Evolutionary conservation across 2,329 filamentous ascomycete species (phyloP), one percentile per base, ranked within the genome.

Genomic region (Cercospora brassicicola): DNA sequence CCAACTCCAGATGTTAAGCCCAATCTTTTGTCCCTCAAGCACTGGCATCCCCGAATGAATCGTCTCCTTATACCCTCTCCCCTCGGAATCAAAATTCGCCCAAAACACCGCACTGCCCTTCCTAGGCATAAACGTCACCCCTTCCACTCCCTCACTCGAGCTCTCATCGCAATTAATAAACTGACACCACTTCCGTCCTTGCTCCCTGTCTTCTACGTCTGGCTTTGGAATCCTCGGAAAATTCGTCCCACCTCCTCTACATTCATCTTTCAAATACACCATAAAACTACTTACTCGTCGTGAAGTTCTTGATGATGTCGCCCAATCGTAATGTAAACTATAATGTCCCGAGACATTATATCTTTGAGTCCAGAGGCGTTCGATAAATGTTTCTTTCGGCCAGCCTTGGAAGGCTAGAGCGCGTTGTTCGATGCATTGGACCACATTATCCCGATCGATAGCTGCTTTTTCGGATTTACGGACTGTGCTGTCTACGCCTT

Each of bases 1-100:
- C 86, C 86, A 89, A 77, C 84, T 88, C 87, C 87, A 89, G 69
- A 89, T 87, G 78, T 89, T 89, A 77, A 89, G 76, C 0, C 87
- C 87, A 66, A 89, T 82, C 79, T 89, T 89, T 42, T 78, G 81
- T 2, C 87, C 87, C 48, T 77, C 80, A 59, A 78, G 77, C 0
- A 89, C 87, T 8, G 87, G 86, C 73, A 88, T 79, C 4, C 86
- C 87, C 53, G 86, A 86, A 81, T 89, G 87, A 81, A 87, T 87
- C 33, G 85, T 87, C 77, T 89, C 86, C 66, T 82, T 79, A 73
- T 86, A 87, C 11, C 86, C 86, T 23, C 78, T 81, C 2, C 87
- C 87, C 76, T 88, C 85, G 0, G 79, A 69, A 45, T 83, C 79
- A 66, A 89, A 80, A 76, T 89, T 89, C 78, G 86, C 84, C 87